Evolutionary conservation across 164 flowering plant species (phyloP).

Genomic region (Cinnamomum micranthum): DNA sequence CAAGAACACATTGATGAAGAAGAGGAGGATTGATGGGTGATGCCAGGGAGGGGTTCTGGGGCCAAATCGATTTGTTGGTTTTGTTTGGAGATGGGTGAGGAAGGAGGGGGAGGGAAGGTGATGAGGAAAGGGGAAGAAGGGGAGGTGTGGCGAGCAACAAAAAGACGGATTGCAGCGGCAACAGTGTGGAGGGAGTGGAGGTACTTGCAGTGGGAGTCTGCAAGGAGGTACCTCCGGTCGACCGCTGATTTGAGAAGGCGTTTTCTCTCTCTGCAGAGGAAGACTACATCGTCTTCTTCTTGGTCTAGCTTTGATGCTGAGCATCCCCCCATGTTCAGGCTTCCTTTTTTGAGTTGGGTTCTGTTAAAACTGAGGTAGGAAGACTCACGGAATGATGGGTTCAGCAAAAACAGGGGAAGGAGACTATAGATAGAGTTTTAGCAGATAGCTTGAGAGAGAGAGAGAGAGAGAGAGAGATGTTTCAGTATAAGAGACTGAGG

Average conservation of each 20-base stretch:
- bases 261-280: constrained; percentile 40
- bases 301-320: constrained; percentile 18
- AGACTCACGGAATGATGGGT: background rate
- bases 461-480: background rate
- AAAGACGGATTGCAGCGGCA: constrained; percentile 42
- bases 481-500: too few relatives aligned
- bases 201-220: constrained; percentile 48
- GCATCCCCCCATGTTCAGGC: constrained; percentile 4
- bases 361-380: background rate
- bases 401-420: background rate
- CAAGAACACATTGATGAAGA: constrained; percentile 21
- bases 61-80: constrained; percentile 29
- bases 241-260: constrained; percentile 40
- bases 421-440: background rate
- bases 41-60: constrained; percentile 27
- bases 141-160: constrained; percentile 44
- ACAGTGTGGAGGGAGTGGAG: constrained; percentile 39
- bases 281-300: constrained; percentile 39
- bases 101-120: constrained; percentile 26
- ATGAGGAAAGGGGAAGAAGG: constrained; percentile 35
- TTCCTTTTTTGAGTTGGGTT: background rate
- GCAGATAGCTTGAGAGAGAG: background rate
- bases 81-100: constrained; percentile 30
- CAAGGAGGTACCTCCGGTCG: constrained; percentile 37
- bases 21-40: constrained; percentile 28